Conservation (phyloP, 2,329 filamentous ascomycete species). For the Clonostachys rosea region DNA sequence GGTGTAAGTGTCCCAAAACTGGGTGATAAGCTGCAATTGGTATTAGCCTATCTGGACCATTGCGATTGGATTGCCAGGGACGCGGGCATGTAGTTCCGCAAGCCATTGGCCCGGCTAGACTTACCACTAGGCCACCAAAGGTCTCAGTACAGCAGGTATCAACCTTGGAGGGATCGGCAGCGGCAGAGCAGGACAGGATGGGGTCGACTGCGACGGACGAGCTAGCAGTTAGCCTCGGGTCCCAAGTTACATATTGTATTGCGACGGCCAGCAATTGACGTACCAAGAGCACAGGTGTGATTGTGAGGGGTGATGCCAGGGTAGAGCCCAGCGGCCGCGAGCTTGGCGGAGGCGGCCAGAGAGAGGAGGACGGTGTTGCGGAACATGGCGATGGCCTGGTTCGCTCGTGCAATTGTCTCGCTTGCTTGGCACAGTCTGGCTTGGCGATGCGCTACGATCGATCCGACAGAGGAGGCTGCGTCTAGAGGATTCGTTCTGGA, state of each 20-base stretch:
- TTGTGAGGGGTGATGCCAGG: slow-evolving; percentile 42
- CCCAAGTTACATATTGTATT: no score
- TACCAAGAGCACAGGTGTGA: slow-evolving; percentile 49
- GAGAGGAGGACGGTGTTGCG: slow-evolving; percentile 11
- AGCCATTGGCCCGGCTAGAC: slow-evolving; percentile 3
- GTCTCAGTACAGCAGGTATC: slow-evolving; percentile 64
- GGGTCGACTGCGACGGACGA: slow-evolving; percentile 12
- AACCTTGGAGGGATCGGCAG: slow-evolving; percentile 35
- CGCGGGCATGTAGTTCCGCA: neutral
- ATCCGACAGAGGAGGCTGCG: no score
- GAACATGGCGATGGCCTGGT: slow-evolving; percentile 11
- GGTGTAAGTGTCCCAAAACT: slow-evolving; percentile 63
- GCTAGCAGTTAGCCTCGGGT: neutral
- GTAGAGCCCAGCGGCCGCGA: slow-evolving; percentile 29
- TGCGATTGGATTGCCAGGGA: neutral
- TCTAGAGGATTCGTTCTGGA: no score
- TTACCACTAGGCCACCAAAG: slow-evolving; percentile 52
- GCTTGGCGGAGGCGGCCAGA: slow-evolving; percentile 18
- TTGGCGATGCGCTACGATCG: no score
- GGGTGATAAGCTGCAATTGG: slow-evolving; percentile 41
- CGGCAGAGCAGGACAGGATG: slow-evolving; percentile 42
- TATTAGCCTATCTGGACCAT: neutral
- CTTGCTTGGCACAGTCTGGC: no score
- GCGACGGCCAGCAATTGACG: neutral
- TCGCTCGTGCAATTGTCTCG: no score